Evolutionary conservation across 2,329 filamentous ascomycete genomes (phyloP), one percentile per base, ranked within the genome.

Genomic region (Aspergillus fructus): DNA sequence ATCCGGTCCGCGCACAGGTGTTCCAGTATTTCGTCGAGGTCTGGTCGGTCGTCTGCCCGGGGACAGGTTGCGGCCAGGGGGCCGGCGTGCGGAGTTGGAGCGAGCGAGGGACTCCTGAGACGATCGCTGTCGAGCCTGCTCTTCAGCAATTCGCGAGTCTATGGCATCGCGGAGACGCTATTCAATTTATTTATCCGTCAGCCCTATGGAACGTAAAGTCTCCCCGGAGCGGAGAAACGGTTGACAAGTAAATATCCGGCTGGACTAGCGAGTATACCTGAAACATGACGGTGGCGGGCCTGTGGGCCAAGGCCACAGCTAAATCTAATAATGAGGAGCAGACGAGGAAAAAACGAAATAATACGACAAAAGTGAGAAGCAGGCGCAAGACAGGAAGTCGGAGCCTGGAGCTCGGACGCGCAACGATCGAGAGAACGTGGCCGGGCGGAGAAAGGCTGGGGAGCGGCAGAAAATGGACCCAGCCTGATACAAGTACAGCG

Each of bases 131-230:
- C 90, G 89, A 57, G 91, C 89, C 76, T 96, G 91, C 77, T 97
- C 93, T 78, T 96, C 91, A 68, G 91, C 90, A 68, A 97, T 94
- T 68, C 89, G 89, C 67, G 87, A 87, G 73, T 96, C 90, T 73
- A 96, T 91, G 59, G 89, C 89, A 68, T 89, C 90, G 78, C 91
- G 90, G 66, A 96, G 81, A 80, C 90, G 85, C 89, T 94, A 71
- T 41, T 37, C 19, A 50, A 27, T 49, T 4, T 21, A 15, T 21
- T 24, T 39, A 50, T 21, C 17, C 2, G 13, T 58, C 27, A 49
- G 49, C 37, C 40, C 39, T 21, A 24, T 41, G 34, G 33, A 7
- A 33, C 39, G 37, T 11, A 49, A 33, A 21, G 51, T 34, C 30
- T 40, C 46, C 21, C 7, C 40, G 21, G 30, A 33, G 54, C 47